Base-by-base conservation (phyloP, 2,329 filamentous ascomycete species). In the Colletotrichum sp. region DNA sequence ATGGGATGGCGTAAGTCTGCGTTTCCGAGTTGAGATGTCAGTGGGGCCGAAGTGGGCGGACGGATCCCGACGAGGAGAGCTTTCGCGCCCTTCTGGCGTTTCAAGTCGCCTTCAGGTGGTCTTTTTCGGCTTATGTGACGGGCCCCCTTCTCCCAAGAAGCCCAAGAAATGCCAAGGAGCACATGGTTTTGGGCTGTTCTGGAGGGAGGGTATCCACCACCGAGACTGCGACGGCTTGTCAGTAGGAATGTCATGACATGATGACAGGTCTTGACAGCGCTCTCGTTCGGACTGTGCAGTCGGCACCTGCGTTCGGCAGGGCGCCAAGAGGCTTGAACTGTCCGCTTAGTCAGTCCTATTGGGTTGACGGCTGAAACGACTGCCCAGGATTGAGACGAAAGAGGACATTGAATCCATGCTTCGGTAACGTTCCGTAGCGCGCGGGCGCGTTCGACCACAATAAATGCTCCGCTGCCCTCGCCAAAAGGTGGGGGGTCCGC, bases 1-100 rank as follows among this genome's bases (percentile, higher is more conserved):
- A 52, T 73, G 74, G 58, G 70, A 75, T 75, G 74, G 70, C 74
- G 70, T 75, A 65, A 73, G 70, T 72, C 48, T 52, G 56, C 32
- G 74, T 75, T 73, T 75, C 74, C 70, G 58, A 75, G 64, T 64
- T 65, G 58, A 60, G 70, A 69, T 65, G 64, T 62, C 16, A 30
- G 72, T 64, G 72, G 69, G 61, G 68, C 72, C 64, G 70, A 48
- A 16, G 70, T 73, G 70, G 73, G 74, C 64, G 58, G 9, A 75
- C 18, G 64, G 74, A 75, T 69, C 55, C 61, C 67, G 39, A 58
- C 36, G n/a, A 30, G 64, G 69, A 6, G 13, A 30, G 15, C 36
- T 27, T 48, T 67, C n/a, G 62, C 52, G 22, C 65, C 25, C 25
- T 75, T 56, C 70, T 48, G 70, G 65, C 52, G 74, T 75, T 75